A percentile compares a stretch with the other conserved stretches of the same genome.
Evolutionary conservation across 225 moss, liverwort and hornwort genomes (phyloP).

Genomic region (Lunularia cruciata): DNA sequence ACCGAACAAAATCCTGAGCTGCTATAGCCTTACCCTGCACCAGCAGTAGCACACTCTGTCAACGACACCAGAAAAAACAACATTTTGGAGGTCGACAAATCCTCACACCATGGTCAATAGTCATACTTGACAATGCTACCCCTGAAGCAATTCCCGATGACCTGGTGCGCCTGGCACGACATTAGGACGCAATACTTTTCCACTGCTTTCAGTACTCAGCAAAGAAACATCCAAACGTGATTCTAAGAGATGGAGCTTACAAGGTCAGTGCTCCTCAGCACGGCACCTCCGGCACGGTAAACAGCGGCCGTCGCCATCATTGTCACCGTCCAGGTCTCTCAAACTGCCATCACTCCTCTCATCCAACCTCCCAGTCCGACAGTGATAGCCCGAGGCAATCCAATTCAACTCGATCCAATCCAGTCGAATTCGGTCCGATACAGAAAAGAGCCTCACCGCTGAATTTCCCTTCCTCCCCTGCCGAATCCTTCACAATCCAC

Average conservation of each 20-base stretch:
- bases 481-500: no score
- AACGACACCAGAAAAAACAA: not conserved
- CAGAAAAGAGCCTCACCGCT: no score
- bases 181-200: no score
- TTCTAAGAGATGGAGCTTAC: not conserved
- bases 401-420: no score
- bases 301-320: conserved; percentile 10
- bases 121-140: no score
- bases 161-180: no score
- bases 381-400: no score
- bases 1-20: conserved; percentile 10
- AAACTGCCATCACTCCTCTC: not conserved
- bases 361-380: not conserved
- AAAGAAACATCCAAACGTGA: no score
- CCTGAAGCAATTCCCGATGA: no score
- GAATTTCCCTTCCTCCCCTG: no score
- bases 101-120: not conserved
- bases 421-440: no score
- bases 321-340: not conserved
- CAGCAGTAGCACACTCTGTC: not conserved
- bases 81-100: not conserved
- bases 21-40: conserved; percentile 12
- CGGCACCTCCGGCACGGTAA: not conserved
- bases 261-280: conserved; percentile 2
- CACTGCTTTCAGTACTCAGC: no score